Base-by-base conservation (phyloP, 2,329 filamentous ascomycete species). In the Neoscytalidium dimidiatum region DNA sequence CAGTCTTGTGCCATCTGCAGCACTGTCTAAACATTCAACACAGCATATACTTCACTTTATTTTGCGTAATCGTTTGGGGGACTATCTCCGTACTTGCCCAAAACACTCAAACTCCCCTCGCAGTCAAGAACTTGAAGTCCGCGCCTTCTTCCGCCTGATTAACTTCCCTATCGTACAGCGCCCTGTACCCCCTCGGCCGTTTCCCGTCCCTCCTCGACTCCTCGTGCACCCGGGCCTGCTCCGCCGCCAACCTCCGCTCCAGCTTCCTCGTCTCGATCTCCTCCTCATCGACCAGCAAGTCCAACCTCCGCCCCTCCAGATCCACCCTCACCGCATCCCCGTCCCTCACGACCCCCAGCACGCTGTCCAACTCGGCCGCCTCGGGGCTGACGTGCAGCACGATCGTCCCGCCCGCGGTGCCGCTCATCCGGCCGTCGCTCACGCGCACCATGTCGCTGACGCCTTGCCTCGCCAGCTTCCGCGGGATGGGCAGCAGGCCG, bases 401-500 rank as follows among this genome's bases (percentile, higher is more conserved):
- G 21, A 86, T 83, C 0, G 83, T 85, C 3, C 84, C 84, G 0
- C 84, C 84, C 2, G 84, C 84, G 3, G 84, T 86, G 0, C 84
- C 84, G 31, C 79, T 82, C 83, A 86, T 86, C 23, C 84, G 75
- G 1, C 84, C 84, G 72, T 86, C 84, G 0, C 80, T 83, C 4
- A 86, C 71, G 0, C 84, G 75, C 29, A 86, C 69, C 83, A 86
- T 85, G 68, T 85, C 83, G 28, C 75, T 77, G 1, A 85, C 81
- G 0, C 83, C 83, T 63, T 71, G 71, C 6, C 56, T 13, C 6
- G 75, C 80, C 2, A 85, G 73, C 65, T 84, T 85, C 14, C 97
- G 85, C 0, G 93, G 92, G 6, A 96, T 86, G 71, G 96, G 95
- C 63, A 84, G 90, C 62, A 97, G 82, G 3, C 91, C 91, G 0